A percentile compares a stretch with the other conserved stretches of the same genome.
phyloP scores from a whole-genome alignment of 108 stramenopile genomes.

The Schizochytrium sp. region DNA sequence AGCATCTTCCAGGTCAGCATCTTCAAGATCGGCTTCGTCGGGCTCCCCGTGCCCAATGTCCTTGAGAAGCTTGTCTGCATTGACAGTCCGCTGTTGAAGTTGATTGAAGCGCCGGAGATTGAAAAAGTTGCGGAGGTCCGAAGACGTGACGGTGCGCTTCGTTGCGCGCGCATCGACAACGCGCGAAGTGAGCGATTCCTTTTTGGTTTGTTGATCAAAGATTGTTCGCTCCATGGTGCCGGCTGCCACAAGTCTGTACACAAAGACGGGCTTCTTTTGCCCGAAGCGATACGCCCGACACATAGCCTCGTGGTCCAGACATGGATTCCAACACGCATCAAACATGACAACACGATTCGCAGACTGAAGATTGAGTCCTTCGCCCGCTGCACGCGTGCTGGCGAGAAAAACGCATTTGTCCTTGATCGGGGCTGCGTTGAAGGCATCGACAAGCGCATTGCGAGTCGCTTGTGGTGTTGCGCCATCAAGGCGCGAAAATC shows the following conservation, averaged over 20 bases:
- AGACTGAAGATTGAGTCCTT: slow-evolving; percentile 15
- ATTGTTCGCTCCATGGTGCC: slow-evolving; percentile 44
- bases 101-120: not conserved
- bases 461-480: not conserved
- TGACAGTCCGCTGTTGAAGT: not conserved
- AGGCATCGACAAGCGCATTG: not conserved
- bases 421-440: not conserved
- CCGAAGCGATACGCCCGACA: slow-evolving; percentile 50
- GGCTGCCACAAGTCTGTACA: slow-evolving; percentile 43
- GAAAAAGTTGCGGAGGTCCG: slow-evolving; percentile 2
- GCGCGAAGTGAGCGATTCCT: not conserved
- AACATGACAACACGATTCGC: slow-evolving; percentile 21
- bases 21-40: too few species aligned
- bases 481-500: not conserved
- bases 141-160: not conserved
- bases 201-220: not conserved
- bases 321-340: slow-evolving; percentile 23
- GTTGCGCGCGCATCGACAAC: not conserved
- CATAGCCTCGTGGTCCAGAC: slow-evolving; percentile 38
- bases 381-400: not conserved
- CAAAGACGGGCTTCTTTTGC: slow-evolving; percentile 40
- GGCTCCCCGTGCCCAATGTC: not conserved
- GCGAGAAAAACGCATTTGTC: not conserved
- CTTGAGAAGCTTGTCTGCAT: not conserved
- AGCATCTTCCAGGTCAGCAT: too few species aligned